These are phyloP conservation scores for Pholiota adiposa DNA, from an alignment of 1,284 basidiomycete species.

Conservation along the genomic window DNA sequence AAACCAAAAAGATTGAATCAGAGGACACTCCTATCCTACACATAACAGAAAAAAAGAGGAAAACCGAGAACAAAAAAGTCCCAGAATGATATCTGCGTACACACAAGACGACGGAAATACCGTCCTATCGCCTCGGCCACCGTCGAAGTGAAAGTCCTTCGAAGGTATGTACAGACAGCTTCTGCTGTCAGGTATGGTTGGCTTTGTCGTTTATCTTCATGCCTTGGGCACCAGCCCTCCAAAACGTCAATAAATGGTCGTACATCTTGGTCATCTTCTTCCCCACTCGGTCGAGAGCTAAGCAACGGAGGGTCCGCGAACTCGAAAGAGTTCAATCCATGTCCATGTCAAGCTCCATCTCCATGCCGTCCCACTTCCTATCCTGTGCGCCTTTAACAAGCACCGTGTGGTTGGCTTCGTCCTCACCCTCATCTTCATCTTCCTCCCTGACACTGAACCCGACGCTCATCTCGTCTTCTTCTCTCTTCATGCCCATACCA, in stretches of 20 bases:
- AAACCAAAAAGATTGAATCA: constrained; percentile 1
- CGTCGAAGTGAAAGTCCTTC: constrained; percentile 13
- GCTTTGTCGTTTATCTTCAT: constrained; percentile 5
- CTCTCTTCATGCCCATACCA: constrained; percentile 25
- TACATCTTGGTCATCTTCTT: constrained; percentile 3
- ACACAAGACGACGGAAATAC: constrained; percentile 1
- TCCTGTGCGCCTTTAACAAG: constrained; percentile 35
- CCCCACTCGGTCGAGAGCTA: neutral
- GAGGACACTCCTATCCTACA: constrained; percentile 2
- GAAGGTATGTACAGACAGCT: constrained; percentile 8
- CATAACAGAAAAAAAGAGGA: neutral
- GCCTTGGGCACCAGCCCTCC: neutral
- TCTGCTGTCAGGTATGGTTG: constrained; percentile 7
- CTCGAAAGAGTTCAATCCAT: constrained; percentile 41
- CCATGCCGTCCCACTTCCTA: constrained; percentile 64
- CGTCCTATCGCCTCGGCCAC: constrained; percentile 4
- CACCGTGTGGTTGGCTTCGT: constrained; percentile 26
- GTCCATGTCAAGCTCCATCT: constrained; percentile 69
- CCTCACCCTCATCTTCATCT: constrained; percentile 27
- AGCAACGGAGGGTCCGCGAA: neutral
- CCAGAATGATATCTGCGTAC: constrained; percentile 7
- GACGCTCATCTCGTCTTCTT: constrained; percentile 36
- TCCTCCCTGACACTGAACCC: constrained; percentile 38
- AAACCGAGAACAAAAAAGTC: constrained; percentile 4
- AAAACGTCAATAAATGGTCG: neutral